Percentiles rank a stretch among this genome's conserved stretches.
These are phyloP conservation scores for Eucalyptus paniculata DNA, from an alignment of 345 rosid genomes.

Conservation along the genomic window DNA sequence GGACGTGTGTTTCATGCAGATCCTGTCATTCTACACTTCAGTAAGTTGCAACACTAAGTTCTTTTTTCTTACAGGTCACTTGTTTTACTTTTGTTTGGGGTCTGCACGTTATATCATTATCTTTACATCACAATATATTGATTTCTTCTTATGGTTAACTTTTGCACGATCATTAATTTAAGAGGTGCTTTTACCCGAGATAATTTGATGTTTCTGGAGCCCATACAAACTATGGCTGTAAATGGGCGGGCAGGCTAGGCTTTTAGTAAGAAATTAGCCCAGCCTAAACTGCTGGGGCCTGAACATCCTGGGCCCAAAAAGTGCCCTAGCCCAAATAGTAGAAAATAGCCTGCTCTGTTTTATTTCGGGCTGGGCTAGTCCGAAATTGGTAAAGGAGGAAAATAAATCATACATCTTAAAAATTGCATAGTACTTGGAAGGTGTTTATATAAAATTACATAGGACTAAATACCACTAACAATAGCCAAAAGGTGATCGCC, in stretches of 20 bases:
- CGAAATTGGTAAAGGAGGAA: background rate
- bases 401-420: background rate
- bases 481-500: background rate
- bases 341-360: background rate
- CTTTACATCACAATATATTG: background rate
- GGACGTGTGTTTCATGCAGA: conserved; percentile 87
- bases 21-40: conserved; percentile 67
- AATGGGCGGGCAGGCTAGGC: background rate
- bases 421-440: background rate
- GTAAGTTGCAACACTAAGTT: conserved; percentile 15
- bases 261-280: background rate
- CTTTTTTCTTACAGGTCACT: background rate
- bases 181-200: background rate
- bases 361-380: background rate
- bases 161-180: background rate
- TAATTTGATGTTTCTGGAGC: background rate
- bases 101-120: background rate
- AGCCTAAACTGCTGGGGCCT: background rate
- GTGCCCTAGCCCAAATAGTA: background rate
- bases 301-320: background rate
- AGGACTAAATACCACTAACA: background rate
- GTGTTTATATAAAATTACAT: background rate
- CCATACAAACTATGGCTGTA: background rate
- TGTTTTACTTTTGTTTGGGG: background rate
- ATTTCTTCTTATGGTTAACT: background rate